phyloP scores from a whole-genome alignment of 1,284 basidiomycete genomes.

The Omphalotus olearius region DNA sequence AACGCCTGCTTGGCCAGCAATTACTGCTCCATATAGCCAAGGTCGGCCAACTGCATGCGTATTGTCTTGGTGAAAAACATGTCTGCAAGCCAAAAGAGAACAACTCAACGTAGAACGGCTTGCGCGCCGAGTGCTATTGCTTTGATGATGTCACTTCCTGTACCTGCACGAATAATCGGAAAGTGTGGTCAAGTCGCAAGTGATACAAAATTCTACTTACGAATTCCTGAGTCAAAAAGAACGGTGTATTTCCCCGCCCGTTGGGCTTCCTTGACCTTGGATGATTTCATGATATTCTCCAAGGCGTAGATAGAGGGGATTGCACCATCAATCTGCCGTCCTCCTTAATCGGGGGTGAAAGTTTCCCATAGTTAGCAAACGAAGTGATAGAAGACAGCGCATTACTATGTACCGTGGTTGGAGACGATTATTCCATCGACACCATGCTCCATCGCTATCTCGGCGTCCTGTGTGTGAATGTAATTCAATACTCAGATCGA shows the following conservation, averaged over 20 bases:
- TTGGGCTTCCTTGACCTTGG: slow-evolving; percentile 55
- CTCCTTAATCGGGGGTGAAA: slow-evolving; percentile 44
- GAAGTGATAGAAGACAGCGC: background rate
- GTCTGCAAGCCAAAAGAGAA: background rate
- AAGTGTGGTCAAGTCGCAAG: no score
- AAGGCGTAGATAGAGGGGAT: slow-evolving; percentile 71
- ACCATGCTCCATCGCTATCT: slow-evolving; percentile 59
- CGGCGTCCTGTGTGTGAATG: slow-evolving; percentile 50
- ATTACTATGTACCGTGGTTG: slow-evolving; percentile 60
- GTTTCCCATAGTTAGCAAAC: background rate
- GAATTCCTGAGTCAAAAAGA: slow-evolving; percentile 78
- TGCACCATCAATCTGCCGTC: slow-evolving; percentile 78
- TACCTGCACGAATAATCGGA: no score
- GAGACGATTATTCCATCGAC: slow-evolving; percentile 77
- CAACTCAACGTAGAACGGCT: slow-evolving; percentile 56
- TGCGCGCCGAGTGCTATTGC: slow-evolving; percentile 70
- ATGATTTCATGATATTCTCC: slow-evolving; percentile 53
- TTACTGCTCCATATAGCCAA: slow-evolving; percentile 57
- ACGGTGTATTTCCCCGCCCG: slow-evolving; percentile 57
- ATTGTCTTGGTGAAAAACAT: no score
- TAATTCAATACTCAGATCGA: background rate
- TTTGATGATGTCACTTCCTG: slow-evolving; percentile 73
- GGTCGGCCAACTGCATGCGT: slow-evolving; percentile 46
- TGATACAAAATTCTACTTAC: slow-evolving; percentile 20
- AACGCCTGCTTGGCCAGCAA: slow-evolving; percentile 61